Evolutionary conservation across 768 basidiomycete genomes (phyloP).

Genomic region (Mycena venus): DNA sequence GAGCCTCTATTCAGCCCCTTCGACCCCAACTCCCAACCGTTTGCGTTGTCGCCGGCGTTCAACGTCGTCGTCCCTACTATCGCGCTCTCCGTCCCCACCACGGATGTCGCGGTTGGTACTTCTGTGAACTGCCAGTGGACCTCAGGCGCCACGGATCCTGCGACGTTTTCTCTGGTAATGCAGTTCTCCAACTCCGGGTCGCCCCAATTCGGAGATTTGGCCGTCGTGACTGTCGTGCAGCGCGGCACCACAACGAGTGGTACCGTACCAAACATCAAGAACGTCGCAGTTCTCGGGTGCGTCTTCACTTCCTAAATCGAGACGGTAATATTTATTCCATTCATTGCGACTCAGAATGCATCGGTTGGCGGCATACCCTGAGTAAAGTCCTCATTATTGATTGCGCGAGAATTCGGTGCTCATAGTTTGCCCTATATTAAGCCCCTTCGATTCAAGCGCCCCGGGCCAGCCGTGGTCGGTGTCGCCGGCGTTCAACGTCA

Average conservation of each 20-base stretch:
- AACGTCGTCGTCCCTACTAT: slow-evolving; percentile 12
- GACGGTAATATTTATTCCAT: slow-evolving; percentile 7
- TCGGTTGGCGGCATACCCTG: slow-evolving; percentile 4
- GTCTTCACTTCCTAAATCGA: neutral
- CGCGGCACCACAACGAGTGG: slow-evolving; percentile 4
- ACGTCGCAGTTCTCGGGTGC: slow-evolving; percentile 2
- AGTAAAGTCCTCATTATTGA: slow-evolving; percentile 9
- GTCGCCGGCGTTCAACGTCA: slow-evolving; percentile 8
- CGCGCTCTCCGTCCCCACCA: slow-evolving; percentile 12
- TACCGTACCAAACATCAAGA: slow-evolving; percentile 10
- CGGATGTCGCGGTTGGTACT: slow-evolving; percentile 10
- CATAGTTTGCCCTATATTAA: neutral
- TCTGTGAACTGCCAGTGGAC: slow-evolving; percentile 15
- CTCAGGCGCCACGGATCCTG: slow-evolving; percentile 16
- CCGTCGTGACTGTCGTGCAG: neutral
- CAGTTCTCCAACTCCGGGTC: slow-evolving; percentile 2
- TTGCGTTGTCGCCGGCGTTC: slow-evolving; percentile 10
- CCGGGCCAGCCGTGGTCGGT: slow-evolving; percentile 6
- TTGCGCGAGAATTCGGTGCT: slow-evolving; percentile 3
- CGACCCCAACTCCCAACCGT: slow-evolving; percentile 13
- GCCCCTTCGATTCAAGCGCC: slow-evolving; percentile 5
- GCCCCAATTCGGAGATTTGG: slow-evolving; percentile 6
- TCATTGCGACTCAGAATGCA: slow-evolving; percentile 8
- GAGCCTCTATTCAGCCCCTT: slow-evolving; percentile 11
- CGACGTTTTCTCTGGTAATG: slow-evolving; percentile 13